phyloP scores from a whole-genome alignment of 177 flowering plant genomes.

The Telopea speciosissima region DNA sequence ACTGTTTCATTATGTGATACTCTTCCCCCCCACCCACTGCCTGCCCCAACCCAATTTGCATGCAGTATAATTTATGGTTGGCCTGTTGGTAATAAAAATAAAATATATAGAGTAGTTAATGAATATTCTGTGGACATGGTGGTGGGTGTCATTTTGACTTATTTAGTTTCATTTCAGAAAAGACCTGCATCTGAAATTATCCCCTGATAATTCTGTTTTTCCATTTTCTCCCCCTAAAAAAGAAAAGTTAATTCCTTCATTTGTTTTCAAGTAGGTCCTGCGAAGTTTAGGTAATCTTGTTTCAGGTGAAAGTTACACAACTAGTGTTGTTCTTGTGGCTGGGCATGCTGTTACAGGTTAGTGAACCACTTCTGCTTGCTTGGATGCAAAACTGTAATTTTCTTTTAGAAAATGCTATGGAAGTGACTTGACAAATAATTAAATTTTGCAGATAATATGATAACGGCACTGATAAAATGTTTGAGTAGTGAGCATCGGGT shows the following conservation, averaged over 20 bases:
- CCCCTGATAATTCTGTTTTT: too few species aligned
- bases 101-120: neutral
- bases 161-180: neutral
- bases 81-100: neutral
- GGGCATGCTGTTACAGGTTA: constrained; percentile 70
- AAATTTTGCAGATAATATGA: constrained; percentile 37
- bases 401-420: too few species aligned
- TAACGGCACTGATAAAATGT: constrained; percentile 64
- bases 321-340: constrained; percentile 44
- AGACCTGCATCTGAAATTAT: neutral
- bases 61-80: neutral
- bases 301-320: constrained; percentile 63
- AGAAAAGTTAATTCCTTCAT: neutral
- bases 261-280: constrained; percentile 44
- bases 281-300: constrained; percentile 89
- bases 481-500: constrained; percentile 86
- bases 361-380: constrained; percentile 12
- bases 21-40: neutral
- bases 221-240: neutral
- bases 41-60: neutral
- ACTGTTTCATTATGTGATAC: neutral
- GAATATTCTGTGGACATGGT: neutral
- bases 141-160: neutral
- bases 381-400: too few species aligned
- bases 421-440: too few species aligned